Base-by-base conservation (phyloP, 1,284 basidiomycete genomes). In the Marasmius oreades region DNA sequence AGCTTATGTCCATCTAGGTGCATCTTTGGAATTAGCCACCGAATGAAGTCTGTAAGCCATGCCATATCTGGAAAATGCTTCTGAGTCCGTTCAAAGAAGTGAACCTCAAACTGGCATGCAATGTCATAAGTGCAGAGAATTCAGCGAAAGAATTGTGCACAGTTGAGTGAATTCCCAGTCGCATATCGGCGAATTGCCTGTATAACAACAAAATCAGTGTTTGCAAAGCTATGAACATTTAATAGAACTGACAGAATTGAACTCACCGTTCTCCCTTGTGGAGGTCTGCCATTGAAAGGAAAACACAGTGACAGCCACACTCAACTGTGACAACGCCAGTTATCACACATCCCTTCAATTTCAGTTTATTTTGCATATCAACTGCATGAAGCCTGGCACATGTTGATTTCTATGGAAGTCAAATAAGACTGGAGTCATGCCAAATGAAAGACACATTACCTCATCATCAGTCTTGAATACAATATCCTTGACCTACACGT, bases 401-500 rank as follows among this genome's bases (percentile, higher is more conserved):
- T 11, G 16, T 51, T 26, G 55, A 51, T 55, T 55, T 55, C 55
- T 55, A n/a, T n/a, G 16, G 16, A 23, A 3, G 11, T 20, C 11
- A 34, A 5, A 26, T 11, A n/a, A 14, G 26, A 12, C 12, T 36
- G 24, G 22, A 2, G 6, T 31, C 6, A 22, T 26, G 33, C 24
- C 34, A 10, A 28, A 20, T 24, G 20, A n/a, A 23, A 22, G 55
- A 47, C 47, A 58, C 55, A 1, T 14, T 33, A 16, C n/a, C 33
- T 50, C 16, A 47, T 63, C 58, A 46, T 36, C 44, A 24, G 59
- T 33, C 22, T 58, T 61, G 7, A 24, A 28, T 6, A 26, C 36
- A 26, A 55, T 59, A 6, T 45, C 31, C 6, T 52, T 55, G 31
- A 61, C 61, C 42, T 37, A 59, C n/a, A n/a, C n/a, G n/a, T n/a